Base-by-base conservation (phyloP, 1,284 basidiomycete genomes). In the Rhodotorula sp. region DNA sequence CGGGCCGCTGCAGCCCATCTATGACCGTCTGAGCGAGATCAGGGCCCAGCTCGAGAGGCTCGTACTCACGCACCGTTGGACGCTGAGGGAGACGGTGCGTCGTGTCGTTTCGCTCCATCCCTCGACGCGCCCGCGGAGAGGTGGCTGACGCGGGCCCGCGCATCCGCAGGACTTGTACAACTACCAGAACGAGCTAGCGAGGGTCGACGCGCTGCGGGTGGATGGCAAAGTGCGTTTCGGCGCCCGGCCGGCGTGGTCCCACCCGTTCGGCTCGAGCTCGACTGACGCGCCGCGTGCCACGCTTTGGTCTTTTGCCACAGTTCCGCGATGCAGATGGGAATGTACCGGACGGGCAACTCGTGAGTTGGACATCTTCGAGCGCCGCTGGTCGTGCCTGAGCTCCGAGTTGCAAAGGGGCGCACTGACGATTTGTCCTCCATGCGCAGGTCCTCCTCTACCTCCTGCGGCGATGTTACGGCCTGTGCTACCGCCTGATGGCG, bases 61-160 rank as follows among this genome's bases (percentile, higher is more conserved):
- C 61, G 92, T 92, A 56, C 85, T 98, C 77, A 98, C 96, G 1
- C 96, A 97, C 81, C 89, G 97, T 58, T 99, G 97, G 97, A 97
- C 91, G 70, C 83, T 99, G 69, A 87, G 95, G 56, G 97, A 99
- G 85, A 99, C 96, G 0, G 96, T 84, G 71, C 76, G 82, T 74
- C 6, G 34, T n/a, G n/a, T 44, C n/a, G 9, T 29, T 27, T n/a
- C 32, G 36, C 60, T 61, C 15, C 67, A 32, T 19, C 7, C 8
- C 62, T 34, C 13, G 17, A 17, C 9, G 8, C 59, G 59, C 48
- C 29, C n/a, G 36, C 36, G 13, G 29, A 21, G 13, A 36, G 5
- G 1, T n/a, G 53, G 29, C 8, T 53, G 21, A 13, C 27, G 32
- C 32, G 32, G 17, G 32, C 25, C 8, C 8, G 50, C 8, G 27